Base-by-base conservation (phyloP, 2,329 filamentous ascomycete species). In the Colletotrichum zoysiae region DNA sequence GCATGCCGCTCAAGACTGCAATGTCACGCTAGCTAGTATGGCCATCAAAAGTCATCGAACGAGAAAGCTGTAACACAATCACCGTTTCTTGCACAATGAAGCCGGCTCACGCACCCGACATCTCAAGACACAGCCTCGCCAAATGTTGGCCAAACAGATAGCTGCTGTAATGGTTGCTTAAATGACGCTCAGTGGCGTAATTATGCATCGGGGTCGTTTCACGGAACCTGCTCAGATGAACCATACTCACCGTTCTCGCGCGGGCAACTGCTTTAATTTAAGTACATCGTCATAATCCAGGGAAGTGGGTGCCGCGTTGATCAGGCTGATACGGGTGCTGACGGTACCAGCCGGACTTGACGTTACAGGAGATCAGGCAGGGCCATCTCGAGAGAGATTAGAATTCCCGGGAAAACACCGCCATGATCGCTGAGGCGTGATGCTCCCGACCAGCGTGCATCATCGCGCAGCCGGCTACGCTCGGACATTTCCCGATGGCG, bases 401-500 rank as follows among this genome's bases (percentile, higher is more conserved):
- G 7, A 12, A 18, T 5, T 33, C 38, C 26, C 42, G 44, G 44
- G 33, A 16, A 23, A 16, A 30, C 26, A 40, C 6, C 14, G 12
- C 20, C 30, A 60, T 55, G 55, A 42, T 40, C 35, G 18, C 3
- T 48, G 26, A 23, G 42, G 16, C 18, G 58, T 42, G 30, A 20
- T n/a, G 61, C 44, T 26, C 9, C 26, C 16, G 23, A 38, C 7
- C 12, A 14, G 14, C 26, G 40, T 38, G 1, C 8, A 1, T 26
- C 56, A 33, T 30, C 61, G 8, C 20, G 20, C 20, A 11, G 44
- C 5, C 63, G 56, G 3, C 6, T 2, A 33, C 58, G 69, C 65
- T 71, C 53, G 69, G 69, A 16, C 65, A 38, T 38, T 64, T 59
- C 12, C 40, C 38, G 26, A 30, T 51, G 53, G 46, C 59, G 46